These are phyloP conservation scores for Botrytis elliptica DNA, from an alignment of 2,329 filamentous ascomycete genomes.

Conservation along the genomic window DNA sequence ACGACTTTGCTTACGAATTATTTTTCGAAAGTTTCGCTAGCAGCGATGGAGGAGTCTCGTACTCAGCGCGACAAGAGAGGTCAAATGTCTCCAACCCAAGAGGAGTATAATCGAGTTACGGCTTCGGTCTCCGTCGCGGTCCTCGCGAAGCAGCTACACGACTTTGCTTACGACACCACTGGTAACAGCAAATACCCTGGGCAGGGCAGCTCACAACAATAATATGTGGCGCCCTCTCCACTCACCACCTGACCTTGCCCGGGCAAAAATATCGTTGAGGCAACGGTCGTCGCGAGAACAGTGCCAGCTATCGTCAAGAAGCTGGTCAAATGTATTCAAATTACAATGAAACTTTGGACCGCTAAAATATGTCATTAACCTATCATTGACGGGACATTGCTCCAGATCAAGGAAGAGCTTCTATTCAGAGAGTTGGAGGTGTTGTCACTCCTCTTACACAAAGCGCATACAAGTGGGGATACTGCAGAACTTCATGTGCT, in stretches of 20 bases:
- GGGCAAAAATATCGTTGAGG: background rate
- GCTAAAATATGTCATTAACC: background rate
- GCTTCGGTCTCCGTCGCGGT: background rate
- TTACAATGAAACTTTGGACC: background rate
- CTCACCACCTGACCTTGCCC: background rate
- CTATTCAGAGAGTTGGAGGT: background rate
- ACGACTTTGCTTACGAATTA: background rate
- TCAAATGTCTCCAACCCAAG: background rate
- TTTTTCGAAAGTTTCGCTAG: background rate
- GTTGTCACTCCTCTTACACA: constrained; percentile 48
- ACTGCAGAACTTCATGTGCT: background rate
- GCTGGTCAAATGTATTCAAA: background rate
- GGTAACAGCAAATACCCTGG: background rate
- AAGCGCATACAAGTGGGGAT: constrained; percentile 41
- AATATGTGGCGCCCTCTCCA: background rate
- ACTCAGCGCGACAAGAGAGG: background rate
- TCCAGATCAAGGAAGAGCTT: background rate
- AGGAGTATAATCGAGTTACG: background rate
- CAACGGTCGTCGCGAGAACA: background rate
- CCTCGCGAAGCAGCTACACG: no score
- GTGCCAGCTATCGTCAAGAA: background rate
- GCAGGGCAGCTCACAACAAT: background rate
- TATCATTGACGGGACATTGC: background rate
- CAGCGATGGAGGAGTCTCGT: background rate
- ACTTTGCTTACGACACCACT: background rate